These are phyloP conservation scores for Boletus edulis DNA, from an alignment of 768 basidiomycete genomes.

Conservation along the genomic window DNA sequence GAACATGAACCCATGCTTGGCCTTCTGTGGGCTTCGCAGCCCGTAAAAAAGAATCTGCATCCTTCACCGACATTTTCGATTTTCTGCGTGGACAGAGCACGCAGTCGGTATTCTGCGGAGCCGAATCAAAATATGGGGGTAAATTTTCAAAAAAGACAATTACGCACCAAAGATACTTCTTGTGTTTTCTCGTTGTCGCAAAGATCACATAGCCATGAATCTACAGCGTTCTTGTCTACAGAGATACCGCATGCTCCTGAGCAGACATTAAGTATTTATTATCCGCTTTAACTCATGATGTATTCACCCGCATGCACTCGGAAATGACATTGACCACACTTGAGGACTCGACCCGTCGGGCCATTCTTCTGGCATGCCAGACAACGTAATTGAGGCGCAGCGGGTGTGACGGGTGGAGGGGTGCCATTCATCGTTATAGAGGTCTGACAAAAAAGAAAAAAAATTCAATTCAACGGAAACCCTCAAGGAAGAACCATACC, in stretches of 20 bases:
- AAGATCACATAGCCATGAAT: constrained; percentile 84
- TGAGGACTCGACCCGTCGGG: constrained; percentile 71
- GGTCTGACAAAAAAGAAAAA: constrained; percentile 14
- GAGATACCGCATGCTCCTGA: constrained; percentile 68
- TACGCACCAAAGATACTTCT: constrained; percentile 77
- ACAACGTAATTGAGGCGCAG: constrained; percentile 67
- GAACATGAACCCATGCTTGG: constrained; percentile 86
- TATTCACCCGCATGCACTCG: constrained; percentile 71
- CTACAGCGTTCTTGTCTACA: constrained; percentile 58
- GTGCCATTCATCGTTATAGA: constrained; percentile 48
- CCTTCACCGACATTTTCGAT: constrained; percentile 38
- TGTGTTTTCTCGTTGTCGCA: constrained; percentile 80
- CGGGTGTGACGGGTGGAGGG: constrained; percentile 56
- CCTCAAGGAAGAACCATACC: constrained; percentile 30
- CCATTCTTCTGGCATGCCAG: constrained; percentile 73
- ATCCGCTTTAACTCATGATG: neutral
- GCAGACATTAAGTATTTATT: constrained; percentile 5
- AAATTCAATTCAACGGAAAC: neutral
- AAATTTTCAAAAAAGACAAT: neutral
- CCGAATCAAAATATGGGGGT: neutral
- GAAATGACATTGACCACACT: constrained; percentile 79
- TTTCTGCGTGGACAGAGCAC: constrained; percentile 70
- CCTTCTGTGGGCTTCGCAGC: constrained; percentile 90
- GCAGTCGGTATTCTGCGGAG: constrained; percentile 71
- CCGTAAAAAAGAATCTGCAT: constrained; percentile 64